Evolutionary conservation across 345 rosid species (phyloP).

Genomic region (Cardamine chenopodiifolia): DNA sequence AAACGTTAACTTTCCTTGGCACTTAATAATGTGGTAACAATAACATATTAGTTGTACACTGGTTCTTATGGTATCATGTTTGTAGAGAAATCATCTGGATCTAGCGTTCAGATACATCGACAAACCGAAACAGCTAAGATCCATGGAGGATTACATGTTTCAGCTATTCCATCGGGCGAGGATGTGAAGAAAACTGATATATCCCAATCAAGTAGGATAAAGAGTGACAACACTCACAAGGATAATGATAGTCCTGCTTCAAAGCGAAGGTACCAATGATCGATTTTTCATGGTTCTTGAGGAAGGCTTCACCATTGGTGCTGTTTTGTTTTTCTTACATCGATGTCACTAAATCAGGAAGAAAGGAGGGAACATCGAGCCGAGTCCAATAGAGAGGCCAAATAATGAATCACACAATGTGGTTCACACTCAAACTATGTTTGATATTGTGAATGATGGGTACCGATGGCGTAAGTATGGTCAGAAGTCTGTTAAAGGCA

Average conservation of each 20-base stretch:
- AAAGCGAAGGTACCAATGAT: conserved; percentile 64
- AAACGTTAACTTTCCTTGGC: background rate
- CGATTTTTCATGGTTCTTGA: conserved; percentile 5
- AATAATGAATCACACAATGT: conserved; percentile 58
- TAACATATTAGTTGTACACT: conserved; percentile 10
- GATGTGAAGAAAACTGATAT: conserved; percentile 52
- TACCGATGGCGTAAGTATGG: conserved; percentile 99
- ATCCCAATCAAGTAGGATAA: conserved; percentile 53
- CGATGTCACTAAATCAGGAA: conserved; percentile 58
- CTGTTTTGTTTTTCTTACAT: background rate
- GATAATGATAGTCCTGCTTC: conserved; percentile 54
- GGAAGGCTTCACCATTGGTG: conserved; percentile 7
- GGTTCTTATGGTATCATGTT: conserved; percentile 31
- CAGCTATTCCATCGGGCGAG: conserved; percentile 42
- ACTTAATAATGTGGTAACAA: conserved; percentile 8
- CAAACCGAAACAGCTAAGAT: conserved; percentile 44
- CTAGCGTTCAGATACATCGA: conserved; percentile 47
- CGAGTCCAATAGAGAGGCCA: conserved; percentile 51
- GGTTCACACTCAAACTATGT: conserved; percentile 60
- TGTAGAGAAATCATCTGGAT: conserved; percentile 54
- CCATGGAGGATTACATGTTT: conserved; percentile 41
- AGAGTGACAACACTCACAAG: conserved; percentile 46
- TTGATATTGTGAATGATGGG: conserved; percentile 86
- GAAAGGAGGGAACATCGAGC: conserved; percentile 50
- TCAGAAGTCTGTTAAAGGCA: conserved; percentile 94